Base-by-base conservation (phyloP, 2,329 filamentous ascomycete genomes). In the Fusarium annulatum region DNA sequence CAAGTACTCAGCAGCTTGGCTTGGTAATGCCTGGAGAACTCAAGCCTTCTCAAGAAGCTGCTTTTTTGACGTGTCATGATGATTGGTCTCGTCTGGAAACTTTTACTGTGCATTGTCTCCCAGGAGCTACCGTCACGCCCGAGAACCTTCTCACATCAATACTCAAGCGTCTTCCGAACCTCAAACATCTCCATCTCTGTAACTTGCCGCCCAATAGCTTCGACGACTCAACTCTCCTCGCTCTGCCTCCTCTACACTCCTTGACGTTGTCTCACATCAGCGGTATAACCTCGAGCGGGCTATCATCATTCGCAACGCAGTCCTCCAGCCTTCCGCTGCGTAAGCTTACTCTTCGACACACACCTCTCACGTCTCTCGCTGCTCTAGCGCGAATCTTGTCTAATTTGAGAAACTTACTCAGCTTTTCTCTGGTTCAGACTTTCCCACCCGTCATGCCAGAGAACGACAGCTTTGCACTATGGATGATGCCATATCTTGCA, bases 401-500 rank as follows among this genome's bases (percentile, higher is more conserved):
- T 4, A 86, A 89, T 71, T 84, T 92, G 5, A 78, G 79, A 26
- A 80, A 80, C 3, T 84, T 92, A 18, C 80, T 83, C 38, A 80
- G 79, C 12, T 87, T 92, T 66, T 83, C 86, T 9, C 77, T 92
- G 9, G 86, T 90, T 2, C 90, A 92, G 77, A 79, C 84, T 5
- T 83, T 83, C 36, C 82, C 88, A 3, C 90, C 90, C 1, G 79
- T 84, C n/a, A 86, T 91, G 75, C 85, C 89, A 1, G 82, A 85
- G 19, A 86, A 87, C 60, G 87, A 88, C 67, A 85, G 86, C 38
- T 87, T 87, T 61, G 73, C 78, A 9, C 86, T 92, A 63, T 90
- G 88, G 84, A 86, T 92, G 71, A 91, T 90, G 81, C 90, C 90
- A 0, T 92, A 91, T 74, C 84, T 92, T 14, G 89, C 89, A 0